Conservation (phyloP, 495 filamentous ascomycete genomes). For the Penicillium lividum region DNA sequence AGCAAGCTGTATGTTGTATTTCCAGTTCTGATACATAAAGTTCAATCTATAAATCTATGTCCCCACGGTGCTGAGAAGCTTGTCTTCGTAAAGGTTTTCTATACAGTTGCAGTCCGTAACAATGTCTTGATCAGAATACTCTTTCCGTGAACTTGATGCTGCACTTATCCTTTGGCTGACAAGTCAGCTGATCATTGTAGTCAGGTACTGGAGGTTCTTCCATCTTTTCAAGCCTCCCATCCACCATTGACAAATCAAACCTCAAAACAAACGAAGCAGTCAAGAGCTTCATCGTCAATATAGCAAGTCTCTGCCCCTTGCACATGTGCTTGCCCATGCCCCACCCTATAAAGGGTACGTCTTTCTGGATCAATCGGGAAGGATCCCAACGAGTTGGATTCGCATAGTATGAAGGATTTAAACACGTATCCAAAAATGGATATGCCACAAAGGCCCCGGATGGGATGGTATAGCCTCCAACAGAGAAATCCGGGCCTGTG, state of each 20-base stretch:
- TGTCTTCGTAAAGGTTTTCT: too few relatives aligned
- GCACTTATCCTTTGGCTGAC: slow-evolving; percentile 8
- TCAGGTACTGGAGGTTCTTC: slow-evolving; percentile 4
- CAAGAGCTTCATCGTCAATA: slow-evolving; percentile 13
- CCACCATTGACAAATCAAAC: slow-evolving; percentile 7
- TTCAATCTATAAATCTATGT: too few relatives aligned
- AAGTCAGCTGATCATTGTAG: slow-evolving; percentile 11
- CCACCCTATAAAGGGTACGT: slow-evolving; percentile 10
- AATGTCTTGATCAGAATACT: not conserved
- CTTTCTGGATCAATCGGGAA: not conserved
- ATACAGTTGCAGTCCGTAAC: not conserved
- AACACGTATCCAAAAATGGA: slow-evolving; percentile 11
- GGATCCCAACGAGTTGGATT: slow-evolving; percentile 13
- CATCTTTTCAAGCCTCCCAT: slow-evolving; percentile 3
- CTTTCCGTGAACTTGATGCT: not conserved
- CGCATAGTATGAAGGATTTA: slow-evolving; percentile 3
- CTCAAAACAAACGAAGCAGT: not conserved
- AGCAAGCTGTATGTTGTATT: too few relatives aligned
- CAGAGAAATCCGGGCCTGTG: slow-evolving; percentile 6
- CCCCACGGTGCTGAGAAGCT: too few relatives aligned
- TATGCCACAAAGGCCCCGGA: slow-evolving; percentile 9
- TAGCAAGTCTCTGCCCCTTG: slow-evolving; percentile 16
- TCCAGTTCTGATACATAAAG: too few relatives aligned
- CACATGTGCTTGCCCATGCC: slow-evolving; percentile 11
- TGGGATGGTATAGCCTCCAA: slow-evolving; percentile 8